These are phyloP conservation scores for Xylogone sp. DNA, from an alignment of 2,329 filamentous ascomycete genomes.

Conservation along the genomic window DNA sequence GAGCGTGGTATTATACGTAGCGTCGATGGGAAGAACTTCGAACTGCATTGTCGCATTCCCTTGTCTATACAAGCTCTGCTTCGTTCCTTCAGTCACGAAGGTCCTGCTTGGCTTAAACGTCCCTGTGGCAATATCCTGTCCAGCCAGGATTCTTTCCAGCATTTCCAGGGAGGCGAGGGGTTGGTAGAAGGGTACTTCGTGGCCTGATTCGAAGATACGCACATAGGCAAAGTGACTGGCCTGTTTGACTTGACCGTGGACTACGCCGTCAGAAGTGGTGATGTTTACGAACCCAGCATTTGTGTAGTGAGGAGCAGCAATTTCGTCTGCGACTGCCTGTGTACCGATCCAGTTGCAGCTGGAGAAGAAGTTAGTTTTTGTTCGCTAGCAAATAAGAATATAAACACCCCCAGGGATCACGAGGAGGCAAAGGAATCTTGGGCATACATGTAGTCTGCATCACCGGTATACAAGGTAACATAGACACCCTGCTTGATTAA, in stretches of 20 bases:
- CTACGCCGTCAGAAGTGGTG: conserved; percentile 58
- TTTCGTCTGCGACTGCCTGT: conserved; percentile 61
- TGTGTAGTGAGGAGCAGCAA: conserved; percentile 44
- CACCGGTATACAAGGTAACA: conserved; percentile 62
- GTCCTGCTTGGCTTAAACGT: conserved; percentile 41
- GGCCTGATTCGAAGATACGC: conserved; percentile 59
- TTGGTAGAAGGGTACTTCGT: conserved; percentile 52
- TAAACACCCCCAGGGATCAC: too few species aligned
- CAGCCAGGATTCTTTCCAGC: conserved; percentile 45
- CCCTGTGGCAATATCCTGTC: conserved; percentile 45
- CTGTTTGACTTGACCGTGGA: conserved; percentile 69
- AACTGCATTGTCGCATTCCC: conserved; percentile 36
- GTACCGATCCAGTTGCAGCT: conserved; percentile 68
- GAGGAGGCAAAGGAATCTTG: conserved; percentile 21
- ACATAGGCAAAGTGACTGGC: conserved; percentile 67
- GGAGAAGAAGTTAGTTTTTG: conserved; percentile 42
- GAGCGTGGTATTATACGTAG: conserved; percentile 44
- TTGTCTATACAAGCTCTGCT: conserved; percentile 19
- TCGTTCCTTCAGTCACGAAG: conserved; percentile 17
- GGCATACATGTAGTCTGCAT: conserved; percentile 45
- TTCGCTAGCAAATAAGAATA: not conserved
- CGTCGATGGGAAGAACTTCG: conserved; percentile 34
- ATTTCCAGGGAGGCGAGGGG: conserved; percentile 47
- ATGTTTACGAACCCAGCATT: conserved; percentile 68
- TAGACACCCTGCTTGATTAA: conserved; percentile 62